A percentile compares a stretch with the other conserved stretches of the same genome.
Evolutionary conservation across 257 asterid species (phyloP).

Genomic region (Nyctanthes arbortristis): DNA sequence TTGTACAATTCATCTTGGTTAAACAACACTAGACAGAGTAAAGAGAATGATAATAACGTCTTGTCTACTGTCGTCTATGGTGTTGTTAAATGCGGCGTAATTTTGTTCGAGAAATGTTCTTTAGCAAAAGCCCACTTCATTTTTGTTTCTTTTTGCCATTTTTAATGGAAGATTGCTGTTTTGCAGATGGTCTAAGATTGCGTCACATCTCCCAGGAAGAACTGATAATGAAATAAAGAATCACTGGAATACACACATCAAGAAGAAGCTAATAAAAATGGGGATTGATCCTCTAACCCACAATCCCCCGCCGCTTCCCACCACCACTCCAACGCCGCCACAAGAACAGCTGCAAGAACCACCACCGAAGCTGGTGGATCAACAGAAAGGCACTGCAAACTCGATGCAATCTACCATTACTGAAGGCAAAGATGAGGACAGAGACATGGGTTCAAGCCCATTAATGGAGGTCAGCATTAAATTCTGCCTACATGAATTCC

Average conservation of each 20-base stretch:
- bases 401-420: constrained; percentile 29
- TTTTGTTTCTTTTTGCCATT: too few relatives aligned
- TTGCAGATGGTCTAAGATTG: constrained; percentile 89
- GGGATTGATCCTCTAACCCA: constrained; percentile 85
- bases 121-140: too few relatives aligned
- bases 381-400: background rate
- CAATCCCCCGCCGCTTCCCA: constrained; percentile 56
- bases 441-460: background rate
- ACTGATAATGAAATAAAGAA: constrained; percentile 95
- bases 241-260: constrained; percentile 93
- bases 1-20: too few relatives aligned
- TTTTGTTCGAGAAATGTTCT: too few relatives aligned
- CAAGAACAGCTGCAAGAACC: background rate
- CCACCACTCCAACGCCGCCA: constrained; percentile 10
- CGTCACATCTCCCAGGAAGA: constrained; percentile 93
- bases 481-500: constrained; percentile 72
- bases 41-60: background rate
- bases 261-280: constrained; percentile 82
- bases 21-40: background rate
- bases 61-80: background rate
- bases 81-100: background rate
- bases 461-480: constrained; percentile 47
- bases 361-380: background rate
- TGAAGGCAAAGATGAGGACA: constrained; percentile 18
- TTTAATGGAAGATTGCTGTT: background rate